Percentiles rank a stretch among this genome's conserved stretches.
phyloP scores from a whole-genome alignment of 352 stramenopile genomes.

The Globisporangium middletonii region DNA sequence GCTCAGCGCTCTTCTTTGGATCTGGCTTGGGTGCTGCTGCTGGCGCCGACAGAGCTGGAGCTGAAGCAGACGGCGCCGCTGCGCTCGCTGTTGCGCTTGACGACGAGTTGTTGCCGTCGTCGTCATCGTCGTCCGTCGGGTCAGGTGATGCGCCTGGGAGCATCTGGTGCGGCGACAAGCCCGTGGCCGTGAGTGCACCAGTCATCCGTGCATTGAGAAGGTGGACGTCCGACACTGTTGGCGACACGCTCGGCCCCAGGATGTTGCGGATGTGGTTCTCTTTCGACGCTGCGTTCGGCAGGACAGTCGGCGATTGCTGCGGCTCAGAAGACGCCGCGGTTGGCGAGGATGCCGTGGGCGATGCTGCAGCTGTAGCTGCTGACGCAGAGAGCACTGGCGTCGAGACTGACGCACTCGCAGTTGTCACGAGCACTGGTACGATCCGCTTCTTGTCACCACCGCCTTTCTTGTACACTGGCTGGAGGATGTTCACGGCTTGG shows the following conservation, averaged over 20 bases:
- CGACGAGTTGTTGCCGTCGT: constrained; percentile 2
- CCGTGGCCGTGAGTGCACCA: no score
- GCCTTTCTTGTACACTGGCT: constrained; percentile 32
- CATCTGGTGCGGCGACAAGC: constrained; percentile 12
- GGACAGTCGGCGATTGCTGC: no score
- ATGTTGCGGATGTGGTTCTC: constrained; percentile 83
- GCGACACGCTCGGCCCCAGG: constrained; percentile 50
- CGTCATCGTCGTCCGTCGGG: background rate
- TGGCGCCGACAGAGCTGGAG: no score
- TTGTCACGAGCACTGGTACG: constrained; percentile 30
- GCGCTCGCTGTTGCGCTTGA: no score
- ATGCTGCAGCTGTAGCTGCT: background rate
- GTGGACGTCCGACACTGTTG: constrained; percentile 38
- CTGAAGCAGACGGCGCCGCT: no score
- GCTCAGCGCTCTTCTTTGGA: constrained; percentile 28
- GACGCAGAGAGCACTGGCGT: constrained; percentile 2
- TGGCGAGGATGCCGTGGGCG: no score
- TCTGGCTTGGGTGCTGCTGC: no score
- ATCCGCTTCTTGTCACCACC: constrained; percentile 71
- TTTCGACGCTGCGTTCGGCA: constrained; percentile 55
- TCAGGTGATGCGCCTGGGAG: constrained; percentile 1
- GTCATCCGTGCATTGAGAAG: constrained; percentile 58
- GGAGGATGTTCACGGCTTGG: constrained; percentile 29
- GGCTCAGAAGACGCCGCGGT: no score
- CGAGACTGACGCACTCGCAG: background rate